Evolutionary conservation across 768 basidiomycete genomes (phyloP).

Genomic region (Rhodosporidiobolus odoratus): DNA sequence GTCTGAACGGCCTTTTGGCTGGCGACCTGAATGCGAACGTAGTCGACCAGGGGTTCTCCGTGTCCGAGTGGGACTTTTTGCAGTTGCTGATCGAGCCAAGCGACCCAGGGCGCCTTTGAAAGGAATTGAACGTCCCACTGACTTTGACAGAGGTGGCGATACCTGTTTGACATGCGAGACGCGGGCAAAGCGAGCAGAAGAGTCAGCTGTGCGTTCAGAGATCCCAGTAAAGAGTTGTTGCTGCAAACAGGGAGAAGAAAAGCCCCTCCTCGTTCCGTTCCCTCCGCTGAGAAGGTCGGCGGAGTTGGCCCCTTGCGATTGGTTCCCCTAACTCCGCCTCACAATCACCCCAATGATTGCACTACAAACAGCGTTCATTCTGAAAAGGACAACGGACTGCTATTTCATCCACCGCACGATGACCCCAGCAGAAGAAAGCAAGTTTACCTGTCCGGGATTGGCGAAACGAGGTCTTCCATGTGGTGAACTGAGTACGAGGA

Average conservation of each 20-base stretch:
- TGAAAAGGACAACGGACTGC: too few relatives aligned
- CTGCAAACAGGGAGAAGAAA: neutral
- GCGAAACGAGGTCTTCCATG: too few relatives aligned
- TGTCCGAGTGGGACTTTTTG: neutral
- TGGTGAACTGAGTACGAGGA: too few relatives aligned
- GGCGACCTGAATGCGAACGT: constrained; percentile 7
- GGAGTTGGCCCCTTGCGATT: too few relatives aligned
- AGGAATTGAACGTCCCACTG: constrained; percentile 13
- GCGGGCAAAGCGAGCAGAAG: neutral
- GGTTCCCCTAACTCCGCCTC: too few relatives aligned
- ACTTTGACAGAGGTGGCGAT: neutral
- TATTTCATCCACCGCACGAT: too few relatives aligned
- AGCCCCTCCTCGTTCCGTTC: too few relatives aligned
- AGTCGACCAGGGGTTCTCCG: constrained; percentile 15
- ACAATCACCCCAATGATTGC: too few relatives aligned
- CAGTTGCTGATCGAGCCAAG: constrained; percentile 7
- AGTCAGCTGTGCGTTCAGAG: neutral
- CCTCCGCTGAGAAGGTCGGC: too few relatives aligned
- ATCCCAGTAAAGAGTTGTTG: neutral
- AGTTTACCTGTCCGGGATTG: too few relatives aligned
- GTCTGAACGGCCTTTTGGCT: neutral
- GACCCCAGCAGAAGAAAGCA: too few relatives aligned
- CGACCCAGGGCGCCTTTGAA: neutral
- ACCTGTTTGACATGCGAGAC: constrained; percentile 10
- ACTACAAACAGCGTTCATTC: too few relatives aligned